Conservation (phyloP, 2,329 filamentous ascomycete genomes). For the Apiospora saccharicola region DNA sequence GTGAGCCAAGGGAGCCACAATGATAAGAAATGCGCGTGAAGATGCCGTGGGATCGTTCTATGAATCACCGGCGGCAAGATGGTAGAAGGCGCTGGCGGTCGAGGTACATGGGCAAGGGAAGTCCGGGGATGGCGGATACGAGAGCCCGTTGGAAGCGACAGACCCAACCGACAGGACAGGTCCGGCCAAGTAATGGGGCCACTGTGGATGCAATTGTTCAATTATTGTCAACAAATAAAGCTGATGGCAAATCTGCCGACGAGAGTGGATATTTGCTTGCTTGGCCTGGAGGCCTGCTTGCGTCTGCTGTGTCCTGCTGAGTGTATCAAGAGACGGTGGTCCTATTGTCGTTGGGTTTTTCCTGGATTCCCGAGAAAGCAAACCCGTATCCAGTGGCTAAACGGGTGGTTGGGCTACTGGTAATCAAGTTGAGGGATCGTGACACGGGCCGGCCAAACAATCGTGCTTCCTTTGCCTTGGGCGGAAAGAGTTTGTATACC, state of each 20-base stretch:
- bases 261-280: slow-evolving; percentile 14
- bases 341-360: slow-evolving; percentile 4
- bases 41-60: background rate
- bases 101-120: slow-evolving; percentile 12
- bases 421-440: slow-evolving; percentile 7
- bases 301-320: background rate
- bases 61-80: background rate
- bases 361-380: slow-evolving; percentile 13
- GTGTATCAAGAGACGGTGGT: slow-evolving; percentile 18
- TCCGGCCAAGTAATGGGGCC: slow-evolving; percentile 12
- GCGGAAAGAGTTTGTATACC: background rate
- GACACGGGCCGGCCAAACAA: slow-evolving; percentile 14
- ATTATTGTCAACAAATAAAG: slow-evolving; percentile 10
- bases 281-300: background rate
- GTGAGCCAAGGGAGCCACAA: slow-evolving; percentile 17
- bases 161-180: background rate
- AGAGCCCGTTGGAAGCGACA: slow-evolving; percentile 10
- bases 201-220: slow-evolving; percentile 18
- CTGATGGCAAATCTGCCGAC: background rate
- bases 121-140: slow-evolving; percentile 19
- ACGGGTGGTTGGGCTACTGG: background rate
- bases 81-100: background rate
- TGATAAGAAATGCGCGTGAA: slow-evolving; percentile 22
- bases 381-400: slow-evolving; percentile 3
- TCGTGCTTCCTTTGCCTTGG: slow-evolving; percentile 10